Evolutionary conservation across 805 yeast genomes (phyloP), one percentile per base, ranked within the genome.

Genomic region (Teunomyces kruisii): DNA sequence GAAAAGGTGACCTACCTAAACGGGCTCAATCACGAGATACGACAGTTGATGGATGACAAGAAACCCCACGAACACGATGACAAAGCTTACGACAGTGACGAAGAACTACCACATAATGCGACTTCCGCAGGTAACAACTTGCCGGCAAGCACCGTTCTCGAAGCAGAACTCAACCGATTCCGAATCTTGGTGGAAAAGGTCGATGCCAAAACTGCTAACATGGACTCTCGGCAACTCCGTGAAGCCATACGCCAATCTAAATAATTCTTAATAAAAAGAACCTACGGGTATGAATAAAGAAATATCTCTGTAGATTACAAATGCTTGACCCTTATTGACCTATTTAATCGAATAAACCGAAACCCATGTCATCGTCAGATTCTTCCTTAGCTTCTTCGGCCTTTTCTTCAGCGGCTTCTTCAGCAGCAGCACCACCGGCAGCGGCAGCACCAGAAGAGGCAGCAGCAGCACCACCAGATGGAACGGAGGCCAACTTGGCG

Each of bases 401-500:
- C 63, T 75, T 84, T 58, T 70, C 88, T 60, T 74, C 94, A 50
- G 70, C 94, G 50, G 73, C 96, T 48, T 74, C 94, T 55, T 76
- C 89, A 58, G 79, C 86, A 56, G 80, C 84, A 55, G 73, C 83
- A 70, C 74, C 87, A 65, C 79, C 84, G 63, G 84, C 84, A 62
- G 85, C 81, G 59, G 86, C 84, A 66, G 80, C 81, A 66, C 78
- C 80, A 67, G 81, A 77, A 62, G 86, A 74, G 60, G 94, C 76
- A 66, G 89, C 81, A 74, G 94, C 96, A 73, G 97, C 94, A 78
- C 96, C 97, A 74, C 97, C 97, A 67, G 97, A 65, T 76, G 98
- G 97, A 59, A 92, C 95, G 60, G 98, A 84, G 62, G 98, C 95
- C 72, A 94, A 88, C 83, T 94, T 94, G 78, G 86, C 77, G 76